These are phyloP conservation scores for Drosera capensis DNA, from an alignment of 148 eudicot genomes.

Conservation along the genomic window DNA sequence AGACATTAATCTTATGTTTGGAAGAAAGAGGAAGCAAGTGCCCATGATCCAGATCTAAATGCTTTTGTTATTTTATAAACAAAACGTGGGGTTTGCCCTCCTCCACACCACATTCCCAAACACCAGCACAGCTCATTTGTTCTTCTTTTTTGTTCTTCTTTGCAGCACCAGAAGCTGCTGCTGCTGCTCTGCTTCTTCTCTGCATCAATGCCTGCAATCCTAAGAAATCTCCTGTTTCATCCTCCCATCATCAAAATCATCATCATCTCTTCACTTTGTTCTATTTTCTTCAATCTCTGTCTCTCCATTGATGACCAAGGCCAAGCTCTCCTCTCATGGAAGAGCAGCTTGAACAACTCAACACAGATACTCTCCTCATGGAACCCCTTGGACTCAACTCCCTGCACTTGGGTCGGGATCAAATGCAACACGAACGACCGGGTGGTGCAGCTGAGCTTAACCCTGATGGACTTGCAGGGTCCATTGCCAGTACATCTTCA, in stretches of 20 bases:
- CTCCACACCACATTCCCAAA: conserved; percentile 74
- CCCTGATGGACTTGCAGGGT: conserved; percentile 17
- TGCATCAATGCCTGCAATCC: conserved; percentile 27
- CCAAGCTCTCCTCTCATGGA: conserved; percentile 80
- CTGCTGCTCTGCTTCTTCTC: neutral
- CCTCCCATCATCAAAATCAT: conserved; percentile 7
- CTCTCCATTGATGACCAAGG: conserved; percentile 62
- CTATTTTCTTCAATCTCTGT: conserved; percentile 18
- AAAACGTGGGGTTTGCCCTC: conserved; percentile 93
- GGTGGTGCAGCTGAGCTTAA: conserved; percentile 32
- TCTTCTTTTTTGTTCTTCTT: too few relatives aligned
- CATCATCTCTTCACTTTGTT: conserved; percentile 15
- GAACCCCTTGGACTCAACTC: conserved; percentile 32
- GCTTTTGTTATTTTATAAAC: conserved; percentile 55
- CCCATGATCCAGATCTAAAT: conserved; percentile 37
- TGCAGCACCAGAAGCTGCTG: too few relatives aligned
- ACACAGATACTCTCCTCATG: conserved; percentile 35
- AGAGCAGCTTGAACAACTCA: conserved; percentile 37
- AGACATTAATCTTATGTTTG: neutral
- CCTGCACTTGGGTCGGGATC: conserved; percentile 74
- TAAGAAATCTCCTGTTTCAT: conserved; percentile 20
- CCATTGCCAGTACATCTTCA: conserved; percentile 47
- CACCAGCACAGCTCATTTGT: conserved; percentile 1
- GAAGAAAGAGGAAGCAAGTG: conserved; percentile 8
- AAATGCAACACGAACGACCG: conserved; percentile 28